phyloP scores from a whole-genome alignment of 192 early-diverging fungal genomes.

The Backusella psychrophila region DNA sequence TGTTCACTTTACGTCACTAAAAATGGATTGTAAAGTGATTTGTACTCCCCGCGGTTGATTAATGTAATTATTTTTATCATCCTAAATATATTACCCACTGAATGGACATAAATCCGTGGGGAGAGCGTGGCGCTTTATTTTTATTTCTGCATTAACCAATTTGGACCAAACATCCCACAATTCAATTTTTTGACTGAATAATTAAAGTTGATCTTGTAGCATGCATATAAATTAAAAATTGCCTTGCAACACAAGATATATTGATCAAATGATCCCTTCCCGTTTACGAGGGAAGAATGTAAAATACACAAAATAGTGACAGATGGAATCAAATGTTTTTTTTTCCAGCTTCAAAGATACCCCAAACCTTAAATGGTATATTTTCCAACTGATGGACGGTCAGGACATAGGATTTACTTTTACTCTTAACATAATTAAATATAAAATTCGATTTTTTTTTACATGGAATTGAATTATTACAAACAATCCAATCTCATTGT shows the following conservation, averaged over 20 bases:
- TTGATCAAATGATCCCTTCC: not conserved
- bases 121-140: not conserved
- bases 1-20: not conserved
- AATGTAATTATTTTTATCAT: slow-evolving; percentile 3
- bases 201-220: not conserved
- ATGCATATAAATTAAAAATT: not conserved
- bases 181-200: not conserved
- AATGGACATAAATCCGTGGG: not conserved
- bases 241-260: not conserved
- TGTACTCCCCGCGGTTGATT: not conserved
- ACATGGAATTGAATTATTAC: not conserved
- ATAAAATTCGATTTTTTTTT: not conserved
- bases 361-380: not conserved
- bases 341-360: not conserved
- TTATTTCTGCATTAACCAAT: not conserved
- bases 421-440: not conserved
- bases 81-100: not conserved
- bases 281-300: not conserved
- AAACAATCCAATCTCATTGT: not conserved
- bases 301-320: not conserved
- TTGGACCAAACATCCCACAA: not conserved
- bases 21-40: not conserved
- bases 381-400: not conserved
- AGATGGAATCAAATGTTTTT: not conserved
- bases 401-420: not conserved